Conservation (phyloP, 2,329 filamentous ascomycete species). For the Aureobasidium lini region DNA sequence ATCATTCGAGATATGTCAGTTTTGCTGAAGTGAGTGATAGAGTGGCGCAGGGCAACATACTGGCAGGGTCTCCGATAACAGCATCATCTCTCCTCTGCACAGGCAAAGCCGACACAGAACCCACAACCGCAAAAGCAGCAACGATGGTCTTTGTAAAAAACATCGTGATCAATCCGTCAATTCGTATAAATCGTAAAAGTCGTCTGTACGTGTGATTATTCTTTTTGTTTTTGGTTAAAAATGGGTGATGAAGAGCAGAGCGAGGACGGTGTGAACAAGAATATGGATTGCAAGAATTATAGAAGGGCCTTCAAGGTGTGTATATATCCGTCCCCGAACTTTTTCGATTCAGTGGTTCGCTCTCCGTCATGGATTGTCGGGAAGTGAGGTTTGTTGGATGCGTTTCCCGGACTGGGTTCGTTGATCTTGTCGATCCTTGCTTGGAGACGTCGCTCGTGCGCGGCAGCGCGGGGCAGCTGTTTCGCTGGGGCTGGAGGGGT, state of each 20-base stretch:
- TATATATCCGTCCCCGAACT: not conserved
- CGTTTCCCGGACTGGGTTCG: not conserved
- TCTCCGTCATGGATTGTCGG: not conserved
- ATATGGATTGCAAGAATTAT: not conserved
- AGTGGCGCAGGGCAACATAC: not conserved
- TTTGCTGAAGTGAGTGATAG: not conserved
- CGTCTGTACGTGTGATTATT: no score
- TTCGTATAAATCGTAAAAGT: no score
- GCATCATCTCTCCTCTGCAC: not conserved
- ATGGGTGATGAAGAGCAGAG: no score
- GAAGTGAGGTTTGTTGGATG: not conserved
- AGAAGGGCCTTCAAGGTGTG: not conserved
- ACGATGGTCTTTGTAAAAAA: not conserved
- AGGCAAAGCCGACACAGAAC: not conserved
- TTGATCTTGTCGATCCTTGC: not conserved
- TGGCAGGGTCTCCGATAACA: not conserved
- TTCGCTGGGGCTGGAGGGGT: no score
- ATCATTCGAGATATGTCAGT: not conserved
- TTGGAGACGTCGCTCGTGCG: not conserved
- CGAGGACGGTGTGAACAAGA: not conserved
- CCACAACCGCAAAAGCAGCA: not conserved
- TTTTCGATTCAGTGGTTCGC: not conserved
- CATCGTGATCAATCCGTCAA: not conserved
- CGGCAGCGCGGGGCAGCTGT: not conserved
- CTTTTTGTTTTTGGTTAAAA: no score